Conservation (phyloP, 208 protist species). For the Leishmania arabica region DNA sequence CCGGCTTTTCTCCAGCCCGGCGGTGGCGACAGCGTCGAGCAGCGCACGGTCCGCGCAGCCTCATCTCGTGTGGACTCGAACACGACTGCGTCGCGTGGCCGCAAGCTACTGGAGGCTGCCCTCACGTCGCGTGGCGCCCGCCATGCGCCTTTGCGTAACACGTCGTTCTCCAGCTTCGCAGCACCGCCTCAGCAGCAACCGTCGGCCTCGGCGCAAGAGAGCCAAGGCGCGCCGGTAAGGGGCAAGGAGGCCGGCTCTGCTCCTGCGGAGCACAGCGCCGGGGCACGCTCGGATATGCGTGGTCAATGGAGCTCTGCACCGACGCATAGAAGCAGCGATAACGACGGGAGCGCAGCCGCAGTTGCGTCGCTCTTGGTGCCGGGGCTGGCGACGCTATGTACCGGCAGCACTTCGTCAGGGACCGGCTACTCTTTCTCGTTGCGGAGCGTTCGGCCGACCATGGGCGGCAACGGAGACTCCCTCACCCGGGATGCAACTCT, state of each 20-base stretch:
- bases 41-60: neutral
- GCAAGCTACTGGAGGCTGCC: slow-evolving; percentile 31
- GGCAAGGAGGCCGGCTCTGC: neutral
- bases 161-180: neutral
- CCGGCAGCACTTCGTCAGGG: neutral
- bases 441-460: neutral
- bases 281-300: neutral
- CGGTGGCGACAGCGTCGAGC: neutral
- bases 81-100: slow-evolving; percentile 17
- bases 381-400: neutral
- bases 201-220: neutral
- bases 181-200: neutral
- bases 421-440: slow-evolving; percentile 11
- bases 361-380: neutral
- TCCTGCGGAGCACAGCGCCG: neutral
- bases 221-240: neutral
- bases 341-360: neutral
- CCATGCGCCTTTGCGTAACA: neutral
- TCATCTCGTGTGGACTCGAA: neutral
- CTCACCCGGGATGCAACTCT: slow-evolving; percentile 1
- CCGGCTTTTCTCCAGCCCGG: slow-evolving; percentile 21
- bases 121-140: slow-evolving; percentile 21
- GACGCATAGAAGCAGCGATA: neutral
- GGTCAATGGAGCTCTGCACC: neutral
- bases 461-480: neutral